Conservation (phyloP, 2,329 filamentous ascomycete genomes). For the Hypoxylon sp. region DNA sequence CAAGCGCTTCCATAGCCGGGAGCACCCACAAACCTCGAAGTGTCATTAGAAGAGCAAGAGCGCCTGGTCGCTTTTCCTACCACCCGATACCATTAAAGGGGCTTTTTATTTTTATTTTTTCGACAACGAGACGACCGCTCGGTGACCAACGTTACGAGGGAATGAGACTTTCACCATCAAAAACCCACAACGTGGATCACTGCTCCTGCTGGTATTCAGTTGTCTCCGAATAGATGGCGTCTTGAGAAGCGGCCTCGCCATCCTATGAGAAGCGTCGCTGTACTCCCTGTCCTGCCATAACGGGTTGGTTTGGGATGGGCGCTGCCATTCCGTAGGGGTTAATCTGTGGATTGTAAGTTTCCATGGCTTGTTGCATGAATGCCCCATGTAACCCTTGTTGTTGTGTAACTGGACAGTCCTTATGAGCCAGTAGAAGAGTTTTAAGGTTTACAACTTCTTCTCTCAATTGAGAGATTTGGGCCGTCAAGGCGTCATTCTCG, state of each 20-base stretch:
- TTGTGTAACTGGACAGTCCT: conserved; percentile 94
- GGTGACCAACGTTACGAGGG: conserved; percentile 10
- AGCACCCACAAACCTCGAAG: conserved; percentile 36
- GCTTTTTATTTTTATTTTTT: conserved; percentile 18
- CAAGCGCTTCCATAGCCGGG: conserved; percentile 25
- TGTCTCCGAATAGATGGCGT: conserved; percentile 32
- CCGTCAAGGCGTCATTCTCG: conserved; percentile 89
- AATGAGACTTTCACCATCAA: conserved; percentile 21
- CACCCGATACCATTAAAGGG: conserved; percentile 37
- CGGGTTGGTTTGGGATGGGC: conserved; percentile 66
- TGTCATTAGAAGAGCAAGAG: conserved; percentile 45
- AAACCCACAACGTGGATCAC: conserved; percentile 22
- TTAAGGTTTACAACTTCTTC: conserved; percentile 97
- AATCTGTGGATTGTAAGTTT: conserved; percentile 69
- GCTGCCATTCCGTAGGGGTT: conserved; percentile 72
- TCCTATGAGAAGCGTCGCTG: conserved; percentile 71
- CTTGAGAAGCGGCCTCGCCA: conserved; percentile 42
- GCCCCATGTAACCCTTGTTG: conserved; percentile 79
- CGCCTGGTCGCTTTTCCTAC: conserved; percentile 37
- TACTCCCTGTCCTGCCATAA: conserved; percentile 69
- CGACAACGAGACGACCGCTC: conserved; percentile 12
- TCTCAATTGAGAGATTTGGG: conserved; percentile 85
- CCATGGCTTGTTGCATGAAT: conserved; percentile 70
- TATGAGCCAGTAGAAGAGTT: conserved; percentile 91
- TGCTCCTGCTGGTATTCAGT: conserved; percentile 17